Conservation (phyloP, 306 rosid species). For the Mucuna pruriens region DNA sequence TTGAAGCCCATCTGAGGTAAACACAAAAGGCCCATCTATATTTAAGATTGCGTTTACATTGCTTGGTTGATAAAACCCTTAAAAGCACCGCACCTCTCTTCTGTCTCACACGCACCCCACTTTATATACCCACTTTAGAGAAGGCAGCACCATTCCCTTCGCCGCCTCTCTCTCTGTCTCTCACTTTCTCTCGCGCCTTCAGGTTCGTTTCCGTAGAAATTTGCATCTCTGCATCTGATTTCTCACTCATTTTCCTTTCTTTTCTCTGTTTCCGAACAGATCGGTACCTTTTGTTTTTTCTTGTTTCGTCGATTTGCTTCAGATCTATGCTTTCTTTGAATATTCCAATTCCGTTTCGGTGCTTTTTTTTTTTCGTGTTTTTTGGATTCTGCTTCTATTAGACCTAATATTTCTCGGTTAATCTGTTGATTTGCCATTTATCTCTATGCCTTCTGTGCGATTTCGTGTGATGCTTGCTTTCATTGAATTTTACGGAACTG, state of each 20-base stretch:
- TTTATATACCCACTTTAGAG: conserved; percentile 11
- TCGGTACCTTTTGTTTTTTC: not conserved
- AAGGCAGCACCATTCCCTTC: conserved; percentile 4
- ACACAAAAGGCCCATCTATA: no score
- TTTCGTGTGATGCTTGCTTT: not conserved
- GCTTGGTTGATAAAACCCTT: not conserved
- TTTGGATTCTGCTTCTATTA: not conserved
- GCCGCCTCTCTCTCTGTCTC: conserved; percentile 45
- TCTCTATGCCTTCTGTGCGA: not conserved
- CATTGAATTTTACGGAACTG: not conserved
- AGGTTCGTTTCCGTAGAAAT: conserved; percentile 7
- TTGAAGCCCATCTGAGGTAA: not conserved
- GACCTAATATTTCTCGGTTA: not conserved
- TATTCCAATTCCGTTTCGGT: not conserved
- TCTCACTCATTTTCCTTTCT: not conserved
- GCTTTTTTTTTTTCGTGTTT: not conserved
- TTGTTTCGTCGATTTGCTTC: not conserved
- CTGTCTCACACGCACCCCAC: not conserved
- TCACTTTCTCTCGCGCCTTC: not conserved
- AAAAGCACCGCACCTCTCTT: no score
- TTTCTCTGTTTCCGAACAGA: not conserved
- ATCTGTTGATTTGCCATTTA: not conserved
- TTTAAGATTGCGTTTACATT: not conserved
- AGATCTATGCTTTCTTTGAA: not conserved
- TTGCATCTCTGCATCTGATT: not conserved